A percentile compares a stretch with the other conserved stretches of the same genome.
Conservation (phyloP, 345 rosid genomes). For the Ricinus communis region DNA sequence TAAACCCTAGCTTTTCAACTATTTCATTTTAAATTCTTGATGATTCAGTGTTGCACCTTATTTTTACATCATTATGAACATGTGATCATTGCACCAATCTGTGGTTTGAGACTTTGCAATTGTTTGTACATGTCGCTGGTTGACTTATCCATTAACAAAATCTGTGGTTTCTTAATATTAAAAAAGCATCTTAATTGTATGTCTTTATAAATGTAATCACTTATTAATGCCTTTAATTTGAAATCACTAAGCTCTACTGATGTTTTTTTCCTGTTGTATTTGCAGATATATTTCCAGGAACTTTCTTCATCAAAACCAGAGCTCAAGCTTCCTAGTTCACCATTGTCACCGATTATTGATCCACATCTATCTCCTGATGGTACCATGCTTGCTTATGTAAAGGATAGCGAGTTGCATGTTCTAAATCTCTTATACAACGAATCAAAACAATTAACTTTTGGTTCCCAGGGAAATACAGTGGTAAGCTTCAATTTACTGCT, state of each 20-base stretch:
- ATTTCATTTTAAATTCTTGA: neutral
- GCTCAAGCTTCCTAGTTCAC: slow-evolving; percentile 64
- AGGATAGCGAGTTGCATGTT: slow-evolving; percentile 73
- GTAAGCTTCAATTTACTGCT: slow-evolving; percentile 43
- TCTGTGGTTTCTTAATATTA: neutral
- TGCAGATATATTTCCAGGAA: slow-evolving; percentile 82
- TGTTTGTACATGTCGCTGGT: neutral
- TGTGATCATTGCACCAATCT: neutral
- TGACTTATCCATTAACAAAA: neutral
- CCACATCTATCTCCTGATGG: slow-evolving; percentile 91
- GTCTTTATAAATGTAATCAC: no score
- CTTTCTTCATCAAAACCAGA: slow-evolving; percentile 61
- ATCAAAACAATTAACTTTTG: slow-evolving; percentile 59
- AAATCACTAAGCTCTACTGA: neutral
- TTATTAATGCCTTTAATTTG: neutral
- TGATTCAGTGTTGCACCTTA: neutral
- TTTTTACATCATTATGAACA: neutral
- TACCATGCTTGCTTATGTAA: slow-evolving; percentile 66
- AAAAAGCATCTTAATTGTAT: neutral
- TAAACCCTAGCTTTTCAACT: neutral
- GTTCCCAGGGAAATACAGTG: slow-evolving; percentile 58
- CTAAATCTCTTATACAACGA: slow-evolving; percentile 55
- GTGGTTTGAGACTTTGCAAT: neutral
- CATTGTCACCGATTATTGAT: slow-evolving; percentile 70
- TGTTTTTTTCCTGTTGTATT: slow-evolving; percentile 10